Conservation (phyloP, 495 filamentous ascomycete genomes). For the Aspergillus baeticus region DNA sequence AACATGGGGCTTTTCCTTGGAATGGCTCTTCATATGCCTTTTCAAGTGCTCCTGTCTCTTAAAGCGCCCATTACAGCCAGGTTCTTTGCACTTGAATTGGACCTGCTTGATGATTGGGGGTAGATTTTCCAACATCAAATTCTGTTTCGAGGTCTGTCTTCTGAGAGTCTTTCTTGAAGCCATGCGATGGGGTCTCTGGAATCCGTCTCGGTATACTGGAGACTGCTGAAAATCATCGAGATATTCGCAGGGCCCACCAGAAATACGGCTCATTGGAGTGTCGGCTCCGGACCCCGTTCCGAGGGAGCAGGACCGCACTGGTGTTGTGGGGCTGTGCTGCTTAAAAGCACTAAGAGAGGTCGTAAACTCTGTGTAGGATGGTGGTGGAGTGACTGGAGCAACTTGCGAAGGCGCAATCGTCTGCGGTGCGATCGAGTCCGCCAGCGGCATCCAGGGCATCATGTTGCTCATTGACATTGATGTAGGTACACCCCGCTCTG, state of each 20-base stretch:
- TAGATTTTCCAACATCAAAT: constrained; percentile 40
- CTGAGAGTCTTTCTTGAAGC: constrained; percentile 36
- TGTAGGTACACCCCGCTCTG: constrained; percentile 34
- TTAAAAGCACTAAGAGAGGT: constrained; percentile 37
- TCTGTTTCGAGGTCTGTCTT: constrained; percentile 40
- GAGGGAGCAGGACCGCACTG: constrained; percentile 40
- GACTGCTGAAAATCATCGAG: constrained; percentile 41
- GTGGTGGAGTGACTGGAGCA: constrained; percentile 40
- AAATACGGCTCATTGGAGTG: constrained; percentile 41
- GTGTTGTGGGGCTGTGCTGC: constrained; percentile 42
- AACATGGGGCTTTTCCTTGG: constrained; percentile 52
- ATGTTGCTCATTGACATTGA: constrained; percentile 47
- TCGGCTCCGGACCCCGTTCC: constrained; percentile 39
- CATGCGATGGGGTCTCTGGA: constrained; percentile 34
- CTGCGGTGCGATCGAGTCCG: constrained; percentile 39
- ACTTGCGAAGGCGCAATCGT: constrained; percentile 43
- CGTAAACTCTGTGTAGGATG: constrained; percentile 43
- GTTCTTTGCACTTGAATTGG: constrained; percentile 49
- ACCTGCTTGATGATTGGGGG: constrained; percentile 44
- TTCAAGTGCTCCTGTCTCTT: constrained; percentile 65
- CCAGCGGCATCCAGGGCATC: constrained; percentile 39
- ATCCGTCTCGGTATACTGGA: constrained; percentile 36
- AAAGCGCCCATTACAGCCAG: constrained; percentile 50
- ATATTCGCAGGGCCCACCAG: constrained; percentile 34
- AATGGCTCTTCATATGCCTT: constrained; percentile 60